Evolutionary conservation across 108 stramenopile species (phyloP).

Genomic region (Stephanodiscus triporus): DNA sequence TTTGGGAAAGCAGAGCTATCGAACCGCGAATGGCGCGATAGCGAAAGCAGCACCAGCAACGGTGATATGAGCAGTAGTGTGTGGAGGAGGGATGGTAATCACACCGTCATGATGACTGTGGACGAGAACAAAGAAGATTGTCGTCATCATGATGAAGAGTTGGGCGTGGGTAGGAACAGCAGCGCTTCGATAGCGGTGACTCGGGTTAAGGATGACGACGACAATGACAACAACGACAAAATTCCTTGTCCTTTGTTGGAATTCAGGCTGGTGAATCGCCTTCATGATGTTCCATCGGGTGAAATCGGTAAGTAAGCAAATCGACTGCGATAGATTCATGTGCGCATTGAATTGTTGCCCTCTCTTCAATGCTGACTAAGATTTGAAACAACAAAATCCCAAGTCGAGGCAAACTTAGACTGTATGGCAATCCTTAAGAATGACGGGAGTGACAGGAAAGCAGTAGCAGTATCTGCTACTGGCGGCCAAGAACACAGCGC

Average conservation of each 20-base stretch:
- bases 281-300: conserved; percentile 63
- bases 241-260: conserved; percentile 78
- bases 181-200: neutral
- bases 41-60: neutral
- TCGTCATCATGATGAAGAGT: conserved; percentile 34
- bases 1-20: conserved; percentile 65
- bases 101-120: conserved; percentile 4
- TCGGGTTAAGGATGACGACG: neutral
- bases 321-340: neutral
- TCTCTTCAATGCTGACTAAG: no score
- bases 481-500: neutral
- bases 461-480: no score
- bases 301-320: conserved; percentile 55
- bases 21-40: conserved; percentile 16
- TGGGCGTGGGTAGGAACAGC: conserved; percentile 9
- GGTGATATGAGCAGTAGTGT: neutral
- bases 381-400: neutral
- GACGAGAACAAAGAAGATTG: no score
- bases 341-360: neutral
- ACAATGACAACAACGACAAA: conserved; percentile 16
- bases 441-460: neutral
- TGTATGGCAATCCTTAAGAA: conserved; percentile 65
- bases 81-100: conserved; percentile 25
- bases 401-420: conserved; percentile 72
- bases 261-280: conserved; percentile 76